phyloP scores from a whole-genome alignment of 2,329 filamentous ascomycete species.

The Colletotrichum australisinense region DNA sequence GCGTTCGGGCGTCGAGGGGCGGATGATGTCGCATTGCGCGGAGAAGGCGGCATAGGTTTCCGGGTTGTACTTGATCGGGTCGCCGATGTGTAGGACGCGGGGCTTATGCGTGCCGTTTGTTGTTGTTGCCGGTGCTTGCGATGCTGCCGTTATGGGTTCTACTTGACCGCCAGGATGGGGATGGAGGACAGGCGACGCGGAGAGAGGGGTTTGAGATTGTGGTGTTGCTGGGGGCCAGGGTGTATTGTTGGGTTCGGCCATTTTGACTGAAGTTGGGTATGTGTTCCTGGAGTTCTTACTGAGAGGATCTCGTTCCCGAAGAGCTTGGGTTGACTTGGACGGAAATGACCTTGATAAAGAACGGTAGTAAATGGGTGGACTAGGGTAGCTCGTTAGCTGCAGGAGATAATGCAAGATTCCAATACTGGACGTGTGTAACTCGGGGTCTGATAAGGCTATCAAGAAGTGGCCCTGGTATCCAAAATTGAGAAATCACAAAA shows the following conservation, averaged over 20 bases:
- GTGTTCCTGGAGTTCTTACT: too few relatives aligned
- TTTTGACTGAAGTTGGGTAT: slow-evolving; percentile 37
- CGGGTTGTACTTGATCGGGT: slow-evolving; percentile 64
- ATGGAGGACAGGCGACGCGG: slow-evolving; percentile 49
- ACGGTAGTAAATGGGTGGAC: not conserved
- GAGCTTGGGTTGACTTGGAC: not conserved
- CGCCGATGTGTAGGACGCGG: slow-evolving; percentile 81
- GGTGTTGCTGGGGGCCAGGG: slow-evolving; percentile 51
- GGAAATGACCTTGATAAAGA: not conserved
- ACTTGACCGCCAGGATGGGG: slow-evolving; percentile 36
- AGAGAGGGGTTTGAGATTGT: slow-evolving; percentile 52
- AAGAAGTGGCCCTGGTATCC: not conserved
- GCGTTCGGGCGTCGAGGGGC: slow-evolving; percentile 62
- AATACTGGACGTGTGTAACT: not conserved
- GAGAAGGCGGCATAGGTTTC: slow-evolving; percentile 57
- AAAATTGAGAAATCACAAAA: not conserved
- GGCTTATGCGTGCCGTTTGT: slow-evolving; percentile 44
- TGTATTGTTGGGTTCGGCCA: slow-evolving; percentile 61
- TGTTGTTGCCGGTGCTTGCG: slow-evolving; percentile 36
- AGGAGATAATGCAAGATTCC: not conserved
- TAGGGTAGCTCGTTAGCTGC: not conserved
- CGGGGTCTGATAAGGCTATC: slow-evolving; percentile 11
- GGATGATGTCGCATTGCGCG: slow-evolving; percentile 59
- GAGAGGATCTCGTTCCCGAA: not conserved
- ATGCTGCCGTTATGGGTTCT: slow-evolving; percentile 36